These are phyloP conservation scores for Amaranthus hypochondriacus DNA, from an alignment of 148 eudicot species.

Conservation along the genomic window DNA sequence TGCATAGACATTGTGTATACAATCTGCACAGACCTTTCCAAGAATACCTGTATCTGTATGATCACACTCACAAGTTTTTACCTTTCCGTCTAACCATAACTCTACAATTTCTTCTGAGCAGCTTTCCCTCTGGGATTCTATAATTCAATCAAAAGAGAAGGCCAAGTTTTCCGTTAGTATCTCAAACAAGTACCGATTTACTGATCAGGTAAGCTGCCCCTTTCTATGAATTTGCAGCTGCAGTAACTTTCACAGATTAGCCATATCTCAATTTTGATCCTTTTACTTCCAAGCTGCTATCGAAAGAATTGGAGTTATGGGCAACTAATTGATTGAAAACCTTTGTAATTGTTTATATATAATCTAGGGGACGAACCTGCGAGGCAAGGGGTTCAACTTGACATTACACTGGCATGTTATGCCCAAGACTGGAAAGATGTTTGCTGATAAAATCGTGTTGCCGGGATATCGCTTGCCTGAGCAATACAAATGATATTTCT, in stretches of 20 bases:
- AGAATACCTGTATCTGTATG: not conserved
- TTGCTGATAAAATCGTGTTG: constrained; percentile 66
- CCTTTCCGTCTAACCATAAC: not conserved
- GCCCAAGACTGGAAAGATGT: constrained; percentile 99
- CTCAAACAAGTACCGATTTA: constrained; percentile 78
- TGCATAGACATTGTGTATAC: not conserved
- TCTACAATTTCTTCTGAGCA: constrained; percentile 19
- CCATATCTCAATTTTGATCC: not conserved
- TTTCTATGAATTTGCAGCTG: not conserved
- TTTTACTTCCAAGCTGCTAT: not conserved
- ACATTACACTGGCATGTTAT: constrained; percentile 97
- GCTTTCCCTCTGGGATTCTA: constrained; percentile 95
- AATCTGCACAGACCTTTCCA: not conserved
- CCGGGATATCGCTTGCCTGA: constrained; percentile 68
- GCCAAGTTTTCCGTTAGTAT: constrained; percentile 65
- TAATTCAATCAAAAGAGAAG: constrained; percentile 67
- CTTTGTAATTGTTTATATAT: not conserved
- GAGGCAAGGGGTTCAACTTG: constrained; percentile 74
- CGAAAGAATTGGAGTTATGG: not conserved
- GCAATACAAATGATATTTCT: constrained; percentile 45
- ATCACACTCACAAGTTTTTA: not conserved
- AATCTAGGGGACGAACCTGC: constrained; percentile 73
- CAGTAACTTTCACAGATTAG: not conserved
- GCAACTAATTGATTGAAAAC: not conserved
- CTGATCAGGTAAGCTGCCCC: constrained; percentile 55